Evolutionary conservation across 768 basidiomycete genomes (phyloP), one percentile per base, ranked within the genome.

Genomic region (Favolaschia claudopus): DNA sequence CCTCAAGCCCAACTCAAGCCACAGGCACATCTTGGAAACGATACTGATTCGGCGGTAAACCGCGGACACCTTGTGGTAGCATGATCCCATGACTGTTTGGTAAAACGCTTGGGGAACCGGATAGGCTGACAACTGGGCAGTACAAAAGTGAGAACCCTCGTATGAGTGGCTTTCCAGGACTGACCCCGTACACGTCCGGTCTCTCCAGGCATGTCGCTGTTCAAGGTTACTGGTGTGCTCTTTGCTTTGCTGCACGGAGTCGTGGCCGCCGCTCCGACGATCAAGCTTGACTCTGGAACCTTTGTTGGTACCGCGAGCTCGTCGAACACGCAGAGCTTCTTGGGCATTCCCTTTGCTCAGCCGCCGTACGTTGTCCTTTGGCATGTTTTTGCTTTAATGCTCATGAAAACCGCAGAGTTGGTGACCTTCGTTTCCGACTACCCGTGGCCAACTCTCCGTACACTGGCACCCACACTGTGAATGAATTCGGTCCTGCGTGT

Each of bases 401-500:
- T 5, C 27, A 24, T 8, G 28, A 56, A 64, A 32, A 66, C n/a
- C 32, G 3, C 50, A 60, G 63, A 24, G 47, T 38, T 4, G 59
- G 55, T 36, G 39, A 48, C 57, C 42, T 40, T 20, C 64, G 83
- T 10, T 80, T 83, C 58, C 74, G 74, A 39, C 69, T 81, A 5
- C 81, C 83, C 1, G 71, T 74, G 40, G 55, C 81, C 0, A 67
- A 77, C 22, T 48, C 69, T 1, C 62, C 77, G 15, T 84, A 83
- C 64, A 75, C 52, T 2, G 76, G 76, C 15, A 70, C 63, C 12
- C 67, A 76, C 42, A 67, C 67, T 29, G 83, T 79, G 6, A 78
- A 73, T 1, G 57, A 68, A 0, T 82, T 76, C 60, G 83, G 83
- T 0, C 73, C 75, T 10, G 70, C 80, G n/a, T 86, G 84, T 55